phyloP scores from a whole-genome alignment of 345 rosid genomes.

The Kernera saxatilis region DNA sequence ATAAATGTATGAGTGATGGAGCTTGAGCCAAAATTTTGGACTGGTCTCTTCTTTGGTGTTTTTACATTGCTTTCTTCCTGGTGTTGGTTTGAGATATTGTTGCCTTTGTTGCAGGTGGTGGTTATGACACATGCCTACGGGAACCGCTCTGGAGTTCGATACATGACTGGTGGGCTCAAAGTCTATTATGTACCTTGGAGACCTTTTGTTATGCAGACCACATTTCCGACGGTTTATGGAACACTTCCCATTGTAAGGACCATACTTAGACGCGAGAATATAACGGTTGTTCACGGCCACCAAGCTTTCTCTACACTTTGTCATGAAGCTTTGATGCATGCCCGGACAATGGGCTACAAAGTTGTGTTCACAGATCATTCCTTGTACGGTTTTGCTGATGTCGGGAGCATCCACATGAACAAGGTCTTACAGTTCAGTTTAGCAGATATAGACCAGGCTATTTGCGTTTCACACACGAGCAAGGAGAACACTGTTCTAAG shows the following conservation, averaged over 20 bases:
- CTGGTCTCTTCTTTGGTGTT: background rate
- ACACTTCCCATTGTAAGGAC: slow-evolving; percentile 79
- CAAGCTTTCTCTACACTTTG: slow-evolving; percentile 98
- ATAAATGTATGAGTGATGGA: no score
- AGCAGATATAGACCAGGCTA: slow-evolving; percentile 93
- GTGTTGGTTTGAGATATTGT: background rate
- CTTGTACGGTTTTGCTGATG: slow-evolving; percentile 87
- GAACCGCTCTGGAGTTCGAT: slow-evolving; percentile 76
- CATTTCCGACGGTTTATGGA: slow-evolving; percentile 76
- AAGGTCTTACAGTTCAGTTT: slow-evolving; percentile 88
- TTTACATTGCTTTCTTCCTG: background rate
- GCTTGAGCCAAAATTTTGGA: background rate
- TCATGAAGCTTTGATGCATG: slow-evolving; percentile 94
- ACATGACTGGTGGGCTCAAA: slow-evolving; percentile 88
- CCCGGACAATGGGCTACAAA: slow-evolving; percentile 86
- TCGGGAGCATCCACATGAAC: slow-evolving; percentile 97
- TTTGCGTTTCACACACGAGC: slow-evolving; percentile 94
- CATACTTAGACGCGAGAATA: slow-evolving; percentile 72
- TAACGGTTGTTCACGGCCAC: slow-evolving; percentile 88
- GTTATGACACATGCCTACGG: slow-evolving; percentile 97
- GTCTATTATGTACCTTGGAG: slow-evolving; percentile 89
- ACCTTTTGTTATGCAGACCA: slow-evolving; percentile 79
- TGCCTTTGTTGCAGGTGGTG: slow-evolving; percentile 54
- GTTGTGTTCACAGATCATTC: slow-evolving; percentile 95
- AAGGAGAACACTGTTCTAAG: slow-evolving; percentile 92